Percentiles rank a stretch among this genome's conserved stretches.
Evolutionary conservation across 2,329 filamentous ascomycete genomes (phyloP).

Genomic region (Fusarium sp.): DNA sequence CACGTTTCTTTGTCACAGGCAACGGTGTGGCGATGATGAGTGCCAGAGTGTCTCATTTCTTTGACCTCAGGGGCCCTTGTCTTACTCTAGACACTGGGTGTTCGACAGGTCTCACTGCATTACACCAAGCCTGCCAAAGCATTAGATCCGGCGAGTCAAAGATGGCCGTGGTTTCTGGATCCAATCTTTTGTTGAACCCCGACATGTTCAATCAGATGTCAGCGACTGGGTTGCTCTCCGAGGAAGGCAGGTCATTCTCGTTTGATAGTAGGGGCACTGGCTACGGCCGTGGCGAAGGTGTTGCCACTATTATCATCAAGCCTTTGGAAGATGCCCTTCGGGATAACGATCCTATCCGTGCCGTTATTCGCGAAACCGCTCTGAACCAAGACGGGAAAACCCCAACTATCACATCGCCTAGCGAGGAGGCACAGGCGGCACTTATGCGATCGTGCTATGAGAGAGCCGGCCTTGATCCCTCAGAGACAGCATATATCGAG

Average conservation of each 20-base stretch:
- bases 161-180: background rate
- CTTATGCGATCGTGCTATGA: background rate
- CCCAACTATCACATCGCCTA: background rate
- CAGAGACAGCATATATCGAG: background rate
- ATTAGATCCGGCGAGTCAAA: background rate
- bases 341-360: background rate
- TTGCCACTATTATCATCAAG: constrained; percentile 16
- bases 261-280: constrained; percentile 6
- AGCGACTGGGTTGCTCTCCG: background rate
- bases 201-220: background rate
- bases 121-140: constrained; percentile 1
- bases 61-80: background rate
- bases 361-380: background rate
- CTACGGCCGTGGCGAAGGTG: constrained; percentile 10
- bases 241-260: background rate
- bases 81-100: constrained; percentile 9
- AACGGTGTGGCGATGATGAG: constrained; percentile 19
- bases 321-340: background rate
- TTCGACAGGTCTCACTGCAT: background rate
- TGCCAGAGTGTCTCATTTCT: constrained; percentile 1
- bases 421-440: background rate
- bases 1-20: background rate
- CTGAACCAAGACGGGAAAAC: constrained; percentile 10
- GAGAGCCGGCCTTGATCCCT: background rate
- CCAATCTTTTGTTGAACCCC: background rate